Evolutionary conservation across 176 grass and related monocot genomes (phyloP), one percentile per base, ranked within the genome.

Genomic region (Ensete glaucum): DNA sequence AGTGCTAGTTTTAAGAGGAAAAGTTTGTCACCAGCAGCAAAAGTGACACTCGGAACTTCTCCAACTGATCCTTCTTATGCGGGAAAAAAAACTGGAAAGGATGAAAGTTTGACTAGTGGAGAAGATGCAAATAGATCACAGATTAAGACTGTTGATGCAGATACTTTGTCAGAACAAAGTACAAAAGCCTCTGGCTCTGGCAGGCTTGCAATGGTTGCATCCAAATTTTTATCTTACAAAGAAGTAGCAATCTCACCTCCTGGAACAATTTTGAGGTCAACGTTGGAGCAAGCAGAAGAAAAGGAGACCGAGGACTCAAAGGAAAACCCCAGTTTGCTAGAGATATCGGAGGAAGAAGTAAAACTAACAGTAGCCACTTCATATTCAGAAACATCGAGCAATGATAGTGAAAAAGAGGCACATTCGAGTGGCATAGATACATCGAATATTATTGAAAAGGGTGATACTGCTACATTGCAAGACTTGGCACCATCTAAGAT

Each of bases 171-270:
- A 76, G 87, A 89, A 79, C 50, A 50, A 60, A 51, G 15, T 43
- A 74, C 67, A 59, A 85, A 83, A 62, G 59, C 60, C 23, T 56
- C 80, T 78, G 75, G 62, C 80, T 74, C 71, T 50, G 80, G 80
- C 58, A 87, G 77, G 75, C 87, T 81, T 10, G 52, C 82, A 67
- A 83, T 65, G 54, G 89, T 91, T 19, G 81, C 91, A 85, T 99
- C 96, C 71, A 95, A 89, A 64, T 78, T 87, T 20, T 68, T 94
- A 66, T 99, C 96, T 62, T 99, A 99, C 86, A 99, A 99, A 82
- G 96, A 99, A 64, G 90, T 99, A 71, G 96, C 96, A 52, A 76
- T 89, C 23, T 95, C 91, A 11, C 88, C 91, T 50, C 96, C 96
- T 62, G 90, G 91, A 67, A 89, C 88, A 26, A 52, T 99, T 8